phyloP scores from a whole-genome alignment of 192 early-diverging fungal species.

The Coemansia sp. region DNA sequence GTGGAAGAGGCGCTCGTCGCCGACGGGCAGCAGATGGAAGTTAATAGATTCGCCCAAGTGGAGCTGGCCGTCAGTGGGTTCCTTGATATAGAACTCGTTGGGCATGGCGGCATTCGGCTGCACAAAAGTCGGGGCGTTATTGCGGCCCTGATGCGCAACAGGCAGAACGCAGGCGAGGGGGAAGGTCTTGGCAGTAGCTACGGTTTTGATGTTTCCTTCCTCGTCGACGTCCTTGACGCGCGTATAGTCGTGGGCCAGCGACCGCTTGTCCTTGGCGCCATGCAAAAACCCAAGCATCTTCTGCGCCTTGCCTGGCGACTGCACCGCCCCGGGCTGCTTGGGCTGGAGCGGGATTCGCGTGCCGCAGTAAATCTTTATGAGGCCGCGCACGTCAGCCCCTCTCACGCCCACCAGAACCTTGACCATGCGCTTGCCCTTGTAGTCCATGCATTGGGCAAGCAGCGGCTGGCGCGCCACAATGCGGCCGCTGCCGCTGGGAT shows the following conservation, averaged over 20 bases:
- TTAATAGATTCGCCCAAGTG: conserved; percentile 43
- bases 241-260: conserved; percentile 41
- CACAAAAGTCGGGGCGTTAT: conserved; percentile 44
- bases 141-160: conserved; percentile 39
- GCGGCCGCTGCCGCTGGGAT: conserved; percentile 49
- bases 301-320: conserved; percentile 16
- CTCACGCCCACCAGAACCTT: conserved; percentile 51
- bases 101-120: conserved; percentile 46
- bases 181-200: conserved; percentile 44
- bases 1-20: too few relatives aligned
- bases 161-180: conserved; percentile 49
- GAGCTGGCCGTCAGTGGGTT: conserved; percentile 44
- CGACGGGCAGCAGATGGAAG: conserved; percentile 53
- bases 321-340: conserved; percentile 8
- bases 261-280: conserved; percentile 29
- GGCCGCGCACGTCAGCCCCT: conserved; percentile 33
- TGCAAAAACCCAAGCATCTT: conserved; percentile 51
- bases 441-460: conserved; percentile 56
- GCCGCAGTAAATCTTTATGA: conserved; percentile 55
- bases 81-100: conserved; percentile 56
- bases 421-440: conserved; percentile 53
- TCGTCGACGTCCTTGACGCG: conserved; percentile 51
- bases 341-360: conserved; percentile 35
- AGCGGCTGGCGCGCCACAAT: conserved; percentile 51
- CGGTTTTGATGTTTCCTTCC: conserved; percentile 37